Percentiles rank a stretch among this genome's conserved stretches.
These are phyloP conservation scores for Rosellinia necatrix DNA, from an alignment of 2,329 filamentous ascomycete genomes.

Conservation along the genomic window DNA sequence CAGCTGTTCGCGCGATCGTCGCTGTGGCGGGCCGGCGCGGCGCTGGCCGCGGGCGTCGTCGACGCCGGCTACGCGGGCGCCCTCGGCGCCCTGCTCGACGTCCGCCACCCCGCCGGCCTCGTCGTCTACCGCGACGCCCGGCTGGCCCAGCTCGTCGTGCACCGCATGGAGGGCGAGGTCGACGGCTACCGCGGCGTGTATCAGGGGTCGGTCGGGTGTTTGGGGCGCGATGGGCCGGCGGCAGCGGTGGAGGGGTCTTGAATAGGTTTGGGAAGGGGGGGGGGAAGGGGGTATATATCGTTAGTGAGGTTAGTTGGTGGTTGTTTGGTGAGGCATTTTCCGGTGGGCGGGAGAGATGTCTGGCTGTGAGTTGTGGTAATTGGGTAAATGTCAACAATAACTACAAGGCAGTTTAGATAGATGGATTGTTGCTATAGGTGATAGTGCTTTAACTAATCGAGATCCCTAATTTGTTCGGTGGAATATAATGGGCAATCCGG, in stretches of 20 bases:
- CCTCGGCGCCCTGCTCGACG: not conserved
- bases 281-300: too few relatives aligned
- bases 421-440: too few relatives aligned
- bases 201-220: not conserved
- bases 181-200: slow-evolving; percentile 5
- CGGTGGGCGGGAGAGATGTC: too few relatives aligned
- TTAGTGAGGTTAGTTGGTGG: too few relatives aligned
- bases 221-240: not conserved
- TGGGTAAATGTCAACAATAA: too few relatives aligned
- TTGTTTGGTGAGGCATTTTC: too few relatives aligned
- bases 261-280: too few relatives aligned
- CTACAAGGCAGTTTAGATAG: too few relatives aligned
- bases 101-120: not conserved
- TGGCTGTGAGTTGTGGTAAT: too few relatives aligned
- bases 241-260: too few relatives aligned
- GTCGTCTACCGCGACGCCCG: not conserved
- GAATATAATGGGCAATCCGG: not conserved
- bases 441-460: too few relatives aligned
- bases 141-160: not conserved
- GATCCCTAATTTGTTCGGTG: too few relatives aligned
- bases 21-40: not conserved
- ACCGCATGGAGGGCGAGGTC: not conserved
- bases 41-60: slow-evolving; percentile 1
- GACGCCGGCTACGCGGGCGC: slow-evolving; percentile 3
- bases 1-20: slow-evolving; percentile 3